Evolutionary conservation across 176 grass and related monocot species (phyloP).

Genomic region (maize (Zea mays)): DNA sequence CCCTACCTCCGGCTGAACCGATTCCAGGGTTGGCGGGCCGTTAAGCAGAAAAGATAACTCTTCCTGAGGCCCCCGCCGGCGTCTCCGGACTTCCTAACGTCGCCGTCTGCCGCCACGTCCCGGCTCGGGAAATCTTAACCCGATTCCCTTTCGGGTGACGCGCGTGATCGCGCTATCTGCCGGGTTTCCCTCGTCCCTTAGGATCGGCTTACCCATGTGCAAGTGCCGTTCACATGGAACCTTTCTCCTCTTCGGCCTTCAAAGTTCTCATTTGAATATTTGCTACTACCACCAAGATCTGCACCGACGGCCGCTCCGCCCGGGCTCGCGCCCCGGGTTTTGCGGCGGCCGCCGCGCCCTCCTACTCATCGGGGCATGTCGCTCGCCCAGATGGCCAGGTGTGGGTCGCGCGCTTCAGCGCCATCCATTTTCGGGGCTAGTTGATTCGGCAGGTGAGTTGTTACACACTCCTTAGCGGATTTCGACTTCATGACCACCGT

Average conservation of each 20-base stretch:
- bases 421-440: constrained; percentile 59
- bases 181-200: constrained; percentile 43
- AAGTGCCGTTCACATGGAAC: constrained; percentile 85
- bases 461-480: constrained; percentile 65
- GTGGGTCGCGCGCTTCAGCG: not conserved
- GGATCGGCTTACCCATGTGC: constrained; percentile 70
- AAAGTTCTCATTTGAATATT: constrained; percentile 92
- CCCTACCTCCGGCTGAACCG: too few relatives aligned
- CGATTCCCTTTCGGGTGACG: too few relatives aligned
- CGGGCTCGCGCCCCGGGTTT: constrained; percentile 52
- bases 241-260: constrained; percentile 81
- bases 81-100: too few relatives aligned
- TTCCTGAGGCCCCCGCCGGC: too few relatives aligned
- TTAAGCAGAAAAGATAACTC: too few relatives aligned
- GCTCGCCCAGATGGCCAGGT: constrained; percentile 14
- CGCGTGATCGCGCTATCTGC: constrained; percentile 9
- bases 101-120: too few relatives aligned
- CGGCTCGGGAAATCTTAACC: too few relatives aligned
- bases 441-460: constrained; percentile 71
- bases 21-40: too few relatives aligned
- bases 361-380: constrained; percentile 36
- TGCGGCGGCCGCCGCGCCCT: constrained; percentile 36
- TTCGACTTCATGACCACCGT: constrained; percentile 28
- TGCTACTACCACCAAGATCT: constrained; percentile 82
- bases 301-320: constrained; percentile 55